Conservation (phyloP, 768 basidiomycete species). For the Trametes coccinea region DNA sequence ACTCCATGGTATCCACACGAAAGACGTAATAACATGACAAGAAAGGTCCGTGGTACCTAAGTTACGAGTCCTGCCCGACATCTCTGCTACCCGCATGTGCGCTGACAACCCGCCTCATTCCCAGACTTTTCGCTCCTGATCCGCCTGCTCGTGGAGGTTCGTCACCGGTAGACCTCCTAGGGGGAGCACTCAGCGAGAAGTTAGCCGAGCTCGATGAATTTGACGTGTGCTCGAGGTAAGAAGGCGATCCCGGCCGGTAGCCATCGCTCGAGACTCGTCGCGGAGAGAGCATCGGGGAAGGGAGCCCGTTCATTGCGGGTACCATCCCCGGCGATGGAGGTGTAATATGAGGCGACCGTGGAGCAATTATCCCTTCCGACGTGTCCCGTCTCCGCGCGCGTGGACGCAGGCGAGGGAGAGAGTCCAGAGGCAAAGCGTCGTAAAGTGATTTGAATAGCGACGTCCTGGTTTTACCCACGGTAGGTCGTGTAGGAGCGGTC, state of each 20-base stretch:
- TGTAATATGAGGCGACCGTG: slow-evolving; percentile 42
- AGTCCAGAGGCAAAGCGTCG: slow-evolving; percentile 42
- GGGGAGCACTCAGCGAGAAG: slow-evolving; percentile 44
- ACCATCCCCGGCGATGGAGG: slow-evolving; percentile 24
- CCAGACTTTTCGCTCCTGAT: slow-evolving; percentile 15
- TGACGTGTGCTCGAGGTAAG: neutral
- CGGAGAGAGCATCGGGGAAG: slow-evolving; percentile 25
- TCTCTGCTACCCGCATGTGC: slow-evolving; percentile 1
- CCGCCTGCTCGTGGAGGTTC: neutral
- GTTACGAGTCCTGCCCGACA: neutral
- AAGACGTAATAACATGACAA: no score
- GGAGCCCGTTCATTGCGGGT: slow-evolving; percentile 18
- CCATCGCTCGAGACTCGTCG: slow-evolving; percentile 27
- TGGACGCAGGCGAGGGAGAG: slow-evolving; percentile 45
- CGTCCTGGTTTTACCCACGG: slow-evolving; percentile 42
- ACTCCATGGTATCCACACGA: no score
- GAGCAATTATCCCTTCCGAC: slow-evolving; percentile 72
- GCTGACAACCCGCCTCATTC: slow-evolving; percentile 26
- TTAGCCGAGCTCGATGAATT: neutral
- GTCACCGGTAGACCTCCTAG: slow-evolving; percentile 32
- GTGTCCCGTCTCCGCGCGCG: slow-evolving; percentile 45
- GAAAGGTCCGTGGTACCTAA: neutral
- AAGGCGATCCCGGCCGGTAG: slow-evolving; percentile 11
- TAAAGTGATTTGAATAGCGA: slow-evolving; percentile 73
- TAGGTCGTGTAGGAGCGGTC: slow-evolving; percentile 26